phyloP scores from a whole-genome alignment of 2,329 filamentous ascomycete species.

The Xylariaceae sp. region DNA sequence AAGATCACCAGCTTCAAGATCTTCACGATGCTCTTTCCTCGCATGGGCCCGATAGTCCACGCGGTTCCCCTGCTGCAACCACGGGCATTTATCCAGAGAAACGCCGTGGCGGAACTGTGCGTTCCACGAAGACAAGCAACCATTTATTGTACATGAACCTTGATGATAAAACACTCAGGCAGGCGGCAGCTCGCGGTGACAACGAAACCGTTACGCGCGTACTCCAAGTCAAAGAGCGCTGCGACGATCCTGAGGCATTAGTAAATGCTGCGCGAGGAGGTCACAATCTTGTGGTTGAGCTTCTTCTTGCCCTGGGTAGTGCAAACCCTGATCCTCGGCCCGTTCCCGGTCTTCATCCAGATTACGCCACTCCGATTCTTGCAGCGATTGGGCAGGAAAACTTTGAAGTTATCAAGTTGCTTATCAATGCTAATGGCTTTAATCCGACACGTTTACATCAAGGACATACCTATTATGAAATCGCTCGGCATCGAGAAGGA shows the following conservation, averaged over 20 bases:
- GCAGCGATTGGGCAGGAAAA: conserved; percentile 89
- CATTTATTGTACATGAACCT: conserved; percentile 58
- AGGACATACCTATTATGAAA: conserved; percentile 79
- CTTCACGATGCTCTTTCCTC: conserved; percentile 45
- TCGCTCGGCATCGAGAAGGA: conserved; percentile 75
- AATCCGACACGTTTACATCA: conserved; percentile 74
- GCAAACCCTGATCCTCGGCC: conserved; percentile 65
- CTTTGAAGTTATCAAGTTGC: conserved; percentile 73
- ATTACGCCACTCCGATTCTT: conserved; percentile 86
- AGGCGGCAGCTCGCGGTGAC: conserved; percentile 57
- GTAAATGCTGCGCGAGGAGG: conserved; percentile 89
- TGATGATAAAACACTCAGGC: conserved; percentile 55
- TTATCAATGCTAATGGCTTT: conserved; percentile 71
- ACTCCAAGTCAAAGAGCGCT: conserved; percentile 54
- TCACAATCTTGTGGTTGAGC: conserved; percentile 79
- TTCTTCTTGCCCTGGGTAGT: conserved; percentile 64
- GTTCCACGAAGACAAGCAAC: conserved; percentile 60
- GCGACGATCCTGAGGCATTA: conserved; percentile 76
- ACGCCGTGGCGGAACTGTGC: conserved; percentile 50
- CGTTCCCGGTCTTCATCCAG: conserved; percentile 53
- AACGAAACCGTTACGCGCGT: conserved; percentile 57
- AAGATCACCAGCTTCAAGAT: conserved; percentile 51
- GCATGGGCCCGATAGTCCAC: conserved; percentile 53
- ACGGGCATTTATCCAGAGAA: conserved; percentile 34
- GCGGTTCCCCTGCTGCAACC: conserved; percentile 48